Conservation (phyloP, 148 eudicot genomes). For the Limonium bicolor region DNA sequence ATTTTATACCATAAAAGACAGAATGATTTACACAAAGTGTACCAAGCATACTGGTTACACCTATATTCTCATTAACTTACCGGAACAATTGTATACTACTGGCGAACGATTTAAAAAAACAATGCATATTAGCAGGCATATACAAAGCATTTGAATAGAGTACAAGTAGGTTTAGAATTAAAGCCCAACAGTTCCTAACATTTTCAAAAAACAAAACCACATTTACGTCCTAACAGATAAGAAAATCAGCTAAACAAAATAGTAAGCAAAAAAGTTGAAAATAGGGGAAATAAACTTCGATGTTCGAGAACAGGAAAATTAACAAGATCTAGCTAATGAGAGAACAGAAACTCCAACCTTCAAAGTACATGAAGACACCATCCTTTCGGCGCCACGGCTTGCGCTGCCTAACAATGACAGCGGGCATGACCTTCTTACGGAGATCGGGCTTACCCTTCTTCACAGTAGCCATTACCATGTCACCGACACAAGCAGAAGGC, state of each 20-base stretch:
- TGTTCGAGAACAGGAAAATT: not conserved
- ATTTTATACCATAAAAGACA: too few species aligned
- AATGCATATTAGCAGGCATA: too few species aligned
- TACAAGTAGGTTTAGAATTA: too few species aligned
- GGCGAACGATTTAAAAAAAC: too few species aligned
- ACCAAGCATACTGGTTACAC: not conserved
- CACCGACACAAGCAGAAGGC: constrained; percentile 58
- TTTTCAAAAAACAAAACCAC: too few species aligned
- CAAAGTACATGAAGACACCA: constrained; percentile 53
- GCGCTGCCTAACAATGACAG: constrained; percentile 49
- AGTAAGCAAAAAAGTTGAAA: not conserved
- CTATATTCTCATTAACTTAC: too few species aligned
- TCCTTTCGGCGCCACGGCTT: constrained; percentile 74
- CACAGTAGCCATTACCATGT: constrained; percentile 71
- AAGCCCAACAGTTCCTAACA: too few species aligned
- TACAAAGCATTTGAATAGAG: too few species aligned
- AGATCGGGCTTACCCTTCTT: constrained; percentile 60
- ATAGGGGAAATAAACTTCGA: constrained; percentile 6
- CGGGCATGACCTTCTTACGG: constrained; percentile 60
- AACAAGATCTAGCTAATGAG: not conserved
- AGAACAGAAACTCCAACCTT: constrained; percentile 17
- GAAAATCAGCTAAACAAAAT: not conserved
- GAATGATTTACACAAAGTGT: too few species aligned
- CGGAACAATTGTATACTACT: too few species aligned
- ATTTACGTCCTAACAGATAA: not conserved